Evolutionary conservation across 257 asterid species (phyloP).

Genomic region (Thymus quinquecostatus): DNA sequence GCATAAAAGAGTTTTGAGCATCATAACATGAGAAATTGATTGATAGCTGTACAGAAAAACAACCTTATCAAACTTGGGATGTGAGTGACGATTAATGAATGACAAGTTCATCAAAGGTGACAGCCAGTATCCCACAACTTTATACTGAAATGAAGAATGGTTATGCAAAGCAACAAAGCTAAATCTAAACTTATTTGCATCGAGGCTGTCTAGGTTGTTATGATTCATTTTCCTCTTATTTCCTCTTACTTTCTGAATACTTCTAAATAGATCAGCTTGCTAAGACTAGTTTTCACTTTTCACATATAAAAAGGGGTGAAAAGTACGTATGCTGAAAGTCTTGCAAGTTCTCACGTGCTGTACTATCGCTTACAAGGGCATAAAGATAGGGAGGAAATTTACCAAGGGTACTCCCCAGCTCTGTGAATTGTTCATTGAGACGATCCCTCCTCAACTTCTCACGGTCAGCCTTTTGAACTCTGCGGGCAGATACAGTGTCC

Average conservation of each 20-base stretch:
- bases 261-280: neutral
- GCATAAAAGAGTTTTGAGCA: conserved; percentile 33
- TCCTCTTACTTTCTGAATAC: neutral
- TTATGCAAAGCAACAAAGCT: neutral
- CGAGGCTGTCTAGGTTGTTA: neutral
- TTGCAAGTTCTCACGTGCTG: neutral
- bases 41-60: conserved; percentile 19
- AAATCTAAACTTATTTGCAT: neutral
- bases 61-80: neutral
- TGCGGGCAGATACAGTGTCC: conserved; percentile 73
- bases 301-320: conserved; percentile 12
- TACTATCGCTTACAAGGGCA: neutral
- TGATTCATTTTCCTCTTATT: conserved; percentile 9
- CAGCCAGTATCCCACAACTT: conserved; percentile 8
- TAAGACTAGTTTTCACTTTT: conserved; percentile 1
- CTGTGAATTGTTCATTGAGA: conserved; percentile 84
- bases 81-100: conserved; percentile 2
- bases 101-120: neutral
- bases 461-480: conserved; percentile 95
- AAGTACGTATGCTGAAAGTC: neutral
- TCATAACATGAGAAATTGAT: neutral
- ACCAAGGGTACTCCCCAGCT: conserved; percentile 92
- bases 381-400: conserved; percentile 24
- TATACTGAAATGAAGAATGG: neutral
- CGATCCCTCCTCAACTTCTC: conserved; percentile 99